These are phyloP conservation scores for Papiliotrema laurentii DNA, from an alignment of 1,284 basidiomycete genomes.

Conservation along the genomic window DNA sequence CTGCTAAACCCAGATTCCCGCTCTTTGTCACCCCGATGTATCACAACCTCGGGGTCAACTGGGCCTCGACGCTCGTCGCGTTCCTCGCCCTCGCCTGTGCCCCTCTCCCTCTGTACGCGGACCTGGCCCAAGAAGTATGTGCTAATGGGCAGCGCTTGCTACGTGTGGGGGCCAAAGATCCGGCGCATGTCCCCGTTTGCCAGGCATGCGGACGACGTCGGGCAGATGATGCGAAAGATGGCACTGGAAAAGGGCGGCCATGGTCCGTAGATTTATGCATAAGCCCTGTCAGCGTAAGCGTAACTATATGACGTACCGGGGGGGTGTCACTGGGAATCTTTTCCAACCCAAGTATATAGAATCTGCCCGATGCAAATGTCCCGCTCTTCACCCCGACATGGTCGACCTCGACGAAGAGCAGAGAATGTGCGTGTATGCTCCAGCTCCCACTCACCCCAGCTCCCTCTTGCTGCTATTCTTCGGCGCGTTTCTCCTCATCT, in stretches of 20 bases:
- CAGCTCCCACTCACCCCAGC: not conserved
- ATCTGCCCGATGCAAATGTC: too few species aligned
- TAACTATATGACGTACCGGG: too few species aligned
- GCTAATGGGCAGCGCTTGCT: not conserved
- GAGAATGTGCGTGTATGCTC: not conserved
- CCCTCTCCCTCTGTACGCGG: not conserved
- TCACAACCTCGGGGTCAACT: conserved; percentile 57
- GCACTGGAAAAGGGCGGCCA: too few species aligned
- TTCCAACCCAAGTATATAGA: too few species aligned
- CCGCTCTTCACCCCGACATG: not conserved
- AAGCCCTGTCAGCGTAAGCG: too few species aligned
- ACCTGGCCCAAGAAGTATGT: not conserved
- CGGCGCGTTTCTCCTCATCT: conserved; percentile 16
- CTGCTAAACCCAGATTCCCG: conserved; percentile 58
- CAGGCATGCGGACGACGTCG: not conserved
- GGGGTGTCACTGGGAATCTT: too few species aligned
- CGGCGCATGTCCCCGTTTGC: not conserved
- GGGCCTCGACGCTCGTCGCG: conserved; percentile 64
- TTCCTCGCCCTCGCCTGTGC: conserved; percentile 54
- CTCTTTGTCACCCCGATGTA: conserved; percentile 51
- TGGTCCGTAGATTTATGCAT: too few species aligned
- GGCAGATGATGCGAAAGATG: not conserved
- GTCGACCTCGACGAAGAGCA: conserved; percentile 2
- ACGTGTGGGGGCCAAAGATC: not conserved
- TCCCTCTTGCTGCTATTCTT: conserved; percentile 5